Conservation (phyloP, 345 rosid genomes). For the Brassica incana region DNA sequence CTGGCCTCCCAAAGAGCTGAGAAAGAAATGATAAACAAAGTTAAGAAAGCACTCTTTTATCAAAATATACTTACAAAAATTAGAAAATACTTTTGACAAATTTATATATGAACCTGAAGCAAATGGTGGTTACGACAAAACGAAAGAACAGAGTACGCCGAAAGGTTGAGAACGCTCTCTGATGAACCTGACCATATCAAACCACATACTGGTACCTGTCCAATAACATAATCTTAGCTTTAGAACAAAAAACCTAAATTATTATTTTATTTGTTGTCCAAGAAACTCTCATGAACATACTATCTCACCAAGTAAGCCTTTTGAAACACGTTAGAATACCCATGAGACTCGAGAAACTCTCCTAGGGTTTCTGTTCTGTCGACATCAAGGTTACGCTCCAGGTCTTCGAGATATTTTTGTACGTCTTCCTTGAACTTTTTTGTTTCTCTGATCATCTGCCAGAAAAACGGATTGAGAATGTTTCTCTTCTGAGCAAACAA, state of each 20-base stretch:
- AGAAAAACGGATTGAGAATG: constrained; percentile 52
- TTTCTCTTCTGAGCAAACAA: constrained; percentile 69
- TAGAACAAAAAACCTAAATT: neutral
- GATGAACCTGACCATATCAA: constrained; percentile 72
- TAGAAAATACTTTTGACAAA: neutral
- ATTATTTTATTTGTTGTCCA: neutral
- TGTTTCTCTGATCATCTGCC: constrained; percentile 68
- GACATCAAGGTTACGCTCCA: constrained; percentile 57
- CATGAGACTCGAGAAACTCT: constrained; percentile 52
- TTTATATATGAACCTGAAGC: constrained; percentile 59
- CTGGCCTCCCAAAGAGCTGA: constrained; percentile 77
- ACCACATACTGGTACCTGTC: constrained; percentile 69
- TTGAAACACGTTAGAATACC: constrained; percentile 71
- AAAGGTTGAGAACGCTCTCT: constrained; percentile 57
- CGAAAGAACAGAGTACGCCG: constrained; percentile 71
- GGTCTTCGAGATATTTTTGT: constrained; percentile 59
- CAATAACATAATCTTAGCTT: neutral
- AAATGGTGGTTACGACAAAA: constrained; percentile 73
- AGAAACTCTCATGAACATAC: neutral
- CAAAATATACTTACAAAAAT: neutral
- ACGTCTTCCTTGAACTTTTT: constrained; percentile 60
- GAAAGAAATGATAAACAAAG: neutral
- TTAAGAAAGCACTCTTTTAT: neutral
- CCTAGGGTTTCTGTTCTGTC: constrained; percentile 63
- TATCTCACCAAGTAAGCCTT: constrained; percentile 68